Base-by-base conservation (phyloP, 805 yeast species). In the Danielozyma ontarioensis region DNA sequence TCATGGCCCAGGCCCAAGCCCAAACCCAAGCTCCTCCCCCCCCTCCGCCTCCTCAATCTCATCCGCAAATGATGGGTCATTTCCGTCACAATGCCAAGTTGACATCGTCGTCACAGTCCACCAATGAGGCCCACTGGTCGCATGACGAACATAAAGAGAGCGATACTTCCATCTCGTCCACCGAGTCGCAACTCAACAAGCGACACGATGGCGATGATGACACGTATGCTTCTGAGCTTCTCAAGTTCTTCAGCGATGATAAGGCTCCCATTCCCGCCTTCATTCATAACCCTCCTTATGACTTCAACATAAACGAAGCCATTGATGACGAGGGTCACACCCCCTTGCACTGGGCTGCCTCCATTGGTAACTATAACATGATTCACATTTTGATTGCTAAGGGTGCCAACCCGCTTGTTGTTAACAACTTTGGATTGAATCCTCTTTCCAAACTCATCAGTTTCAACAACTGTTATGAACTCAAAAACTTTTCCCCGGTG, bases 271-370 rank as follows among this genome's bases (percentile, higher is more conserved):
- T 83, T 17, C 95, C 95, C 0, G 76, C 72, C 16, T 78, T 83
- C 48, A 62, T 85, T 12, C 62, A 72, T 25, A 69, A 76, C 43
- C 81, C 86, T 1, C 79, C 83, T 2, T 66, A 71, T 16, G 81
- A 74, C 34, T 80, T 83, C 46, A 76, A 83, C 43, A 72, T 84
- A 40, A 62, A 79, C 52, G 85, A 83, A 33, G 79, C 87, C 3
- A 85, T 93, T 17, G 98, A 93, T 54, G 89, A 85, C 37, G 97
- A 93, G 51, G 94, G 96, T 1, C 94, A 93, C 52, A 84, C 96
- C 0, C 83, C 95, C 2, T 78, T 93, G 45, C 98, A 93, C 59
- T 93, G 97, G 97, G 95, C 97, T 0, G 87, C 97, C 39, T 83
- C 97, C 1, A 87, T 93, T 75, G 98, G 97, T 3, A 85, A 81